These are phyloP conservation scores for Melastoma malabathricum DNA, from an alignment of 345 rosid species.

Conservation along the genomic window DNA sequence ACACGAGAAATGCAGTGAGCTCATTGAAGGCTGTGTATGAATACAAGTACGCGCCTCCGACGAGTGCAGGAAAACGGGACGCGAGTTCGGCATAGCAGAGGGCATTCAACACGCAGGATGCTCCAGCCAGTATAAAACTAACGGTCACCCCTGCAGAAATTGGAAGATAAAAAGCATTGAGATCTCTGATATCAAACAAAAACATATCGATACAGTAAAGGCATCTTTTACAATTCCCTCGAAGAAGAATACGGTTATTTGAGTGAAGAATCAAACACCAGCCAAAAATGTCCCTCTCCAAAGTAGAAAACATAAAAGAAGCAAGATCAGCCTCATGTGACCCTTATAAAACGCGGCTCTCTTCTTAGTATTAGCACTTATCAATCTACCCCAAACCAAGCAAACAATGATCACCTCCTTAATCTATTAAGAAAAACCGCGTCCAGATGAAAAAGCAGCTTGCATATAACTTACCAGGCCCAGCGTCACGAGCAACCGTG, in stretches of 20 bases:
- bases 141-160: constrained; percentile 62
- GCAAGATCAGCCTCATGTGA: too few species aligned
- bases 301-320: too few species aligned
- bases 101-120: constrained; percentile 79
- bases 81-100: constrained; percentile 92
- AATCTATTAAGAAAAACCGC: background rate
- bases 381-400: background rate
- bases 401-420: constrained; percentile 1
- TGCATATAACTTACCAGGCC: constrained; percentile 56
- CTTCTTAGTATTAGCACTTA: too few species aligned
- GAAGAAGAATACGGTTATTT: too few species aligned
- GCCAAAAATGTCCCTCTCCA: too few species aligned
- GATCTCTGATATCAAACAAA: background rate
- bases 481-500: constrained; percentile 88
- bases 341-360: too few species aligned
- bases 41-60: constrained; percentile 91
- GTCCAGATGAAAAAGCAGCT: background rate
- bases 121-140: constrained; percentile 82
- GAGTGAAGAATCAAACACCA: too few species aligned
- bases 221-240: too few species aligned
- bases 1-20: constrained; percentile 83
- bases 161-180: constrained; percentile 1
- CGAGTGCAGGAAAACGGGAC: constrained; percentile 84
- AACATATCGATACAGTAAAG: background rate
- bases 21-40: constrained; percentile 82